Percentiles rank a stretch among this genome's conserved stretches.
Conservation (phyloP, 1,139 yeast species). For the Magnusiomyces tetraspermus region DNA sequence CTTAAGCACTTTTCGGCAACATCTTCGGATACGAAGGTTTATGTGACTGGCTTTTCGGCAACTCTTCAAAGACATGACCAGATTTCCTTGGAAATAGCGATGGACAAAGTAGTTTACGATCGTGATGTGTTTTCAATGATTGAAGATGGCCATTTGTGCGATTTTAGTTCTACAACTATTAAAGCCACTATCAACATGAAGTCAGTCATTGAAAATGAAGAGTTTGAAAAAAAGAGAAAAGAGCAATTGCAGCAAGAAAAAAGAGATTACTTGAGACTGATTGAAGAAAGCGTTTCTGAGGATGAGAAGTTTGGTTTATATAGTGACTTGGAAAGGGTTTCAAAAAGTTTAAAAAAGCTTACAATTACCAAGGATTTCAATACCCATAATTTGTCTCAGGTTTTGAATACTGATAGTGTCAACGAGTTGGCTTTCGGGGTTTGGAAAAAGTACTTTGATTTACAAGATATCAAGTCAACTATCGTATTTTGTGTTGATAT, state of each 20-base stretch:
- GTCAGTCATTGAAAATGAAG: background rate
- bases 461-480: constrained; percentile 43
- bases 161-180: constrained; percentile 57
- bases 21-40: constrained; percentile 35
- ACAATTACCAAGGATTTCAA: constrained; percentile 45
- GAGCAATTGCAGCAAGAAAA: background rate
- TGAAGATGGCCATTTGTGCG: constrained; percentile 56
- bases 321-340: background rate
- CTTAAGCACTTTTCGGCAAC: constrained; percentile 48
- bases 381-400: constrained; percentile 41
- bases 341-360: constrained; percentile 21
- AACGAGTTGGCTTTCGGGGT: constrained; percentile 52
- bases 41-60: constrained; percentile 81
- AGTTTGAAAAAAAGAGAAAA: background rate
- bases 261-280: background rate
- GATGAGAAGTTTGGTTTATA: background rate
- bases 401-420: constrained; percentile 45
- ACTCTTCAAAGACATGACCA: constrained; percentile 65
- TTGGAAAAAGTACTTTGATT: constrained; percentile 39
- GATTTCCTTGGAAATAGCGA: constrained; percentile 45
- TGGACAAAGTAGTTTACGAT: constrained; percentile 71
- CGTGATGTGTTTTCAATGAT: constrained; percentile 62
- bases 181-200: constrained; percentile 16
- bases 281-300: background rate
- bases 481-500: constrained; percentile 72